Evolutionary conservation across 768 basidiomycete genomes (phyloP).

Genomic region (Punctularia strigosozonata): DNA sequence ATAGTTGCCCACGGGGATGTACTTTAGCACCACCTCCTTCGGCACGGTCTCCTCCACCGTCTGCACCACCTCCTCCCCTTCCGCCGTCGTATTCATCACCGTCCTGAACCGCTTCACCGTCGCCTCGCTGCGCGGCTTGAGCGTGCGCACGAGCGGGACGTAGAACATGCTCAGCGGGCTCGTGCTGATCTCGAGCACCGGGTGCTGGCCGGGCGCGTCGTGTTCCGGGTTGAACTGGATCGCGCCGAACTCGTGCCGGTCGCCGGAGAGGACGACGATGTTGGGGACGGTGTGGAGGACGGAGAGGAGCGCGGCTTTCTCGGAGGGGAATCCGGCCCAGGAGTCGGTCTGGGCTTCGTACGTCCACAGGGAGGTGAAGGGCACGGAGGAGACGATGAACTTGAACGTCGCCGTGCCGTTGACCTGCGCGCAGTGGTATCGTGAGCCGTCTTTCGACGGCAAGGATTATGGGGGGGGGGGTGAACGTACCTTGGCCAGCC

Average conservation of each 20-base stretch:
- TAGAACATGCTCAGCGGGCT: slow-evolving; percentile 62
- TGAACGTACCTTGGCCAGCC: slow-evolving; percentile 40
- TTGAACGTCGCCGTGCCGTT: slow-evolving; percentile 68
- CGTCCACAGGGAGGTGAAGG: slow-evolving; percentile 64
- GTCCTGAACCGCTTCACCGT: slow-evolving; percentile 24
- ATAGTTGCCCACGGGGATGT: slow-evolving; percentile 51
- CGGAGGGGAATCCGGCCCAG: slow-evolving; percentile 53
- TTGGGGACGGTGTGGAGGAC: slow-evolving; percentile 58
- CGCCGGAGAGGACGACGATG: slow-evolving; percentile 58
- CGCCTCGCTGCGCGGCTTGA: slow-evolving; percentile 31
- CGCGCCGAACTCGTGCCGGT: slow-evolving; percentile 71
- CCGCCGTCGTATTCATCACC: slow-evolving; percentile 12
- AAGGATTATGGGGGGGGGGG: background rate
- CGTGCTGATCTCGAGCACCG: slow-evolving; percentile 55
- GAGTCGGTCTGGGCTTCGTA: slow-evolving; percentile 52
- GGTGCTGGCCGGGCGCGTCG: slow-evolving; percentile 19
- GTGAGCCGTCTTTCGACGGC: background rate
- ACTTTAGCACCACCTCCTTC: slow-evolving; percentile 41
- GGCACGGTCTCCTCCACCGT: slow-evolving; percentile 29
- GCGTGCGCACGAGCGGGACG: slow-evolving; percentile 46
- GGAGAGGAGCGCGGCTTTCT: slow-evolving; percentile 46
- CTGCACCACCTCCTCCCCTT: slow-evolving; percentile 11
- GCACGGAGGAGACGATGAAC: slow-evolving; percentile 65
- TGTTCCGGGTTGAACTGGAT: slow-evolving; percentile 41
- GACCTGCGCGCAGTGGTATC: slow-evolving; percentile 23